Conservation (phyloP, 176 grass and related monocot species). For the Bothriochloa decipiens region DNA sequence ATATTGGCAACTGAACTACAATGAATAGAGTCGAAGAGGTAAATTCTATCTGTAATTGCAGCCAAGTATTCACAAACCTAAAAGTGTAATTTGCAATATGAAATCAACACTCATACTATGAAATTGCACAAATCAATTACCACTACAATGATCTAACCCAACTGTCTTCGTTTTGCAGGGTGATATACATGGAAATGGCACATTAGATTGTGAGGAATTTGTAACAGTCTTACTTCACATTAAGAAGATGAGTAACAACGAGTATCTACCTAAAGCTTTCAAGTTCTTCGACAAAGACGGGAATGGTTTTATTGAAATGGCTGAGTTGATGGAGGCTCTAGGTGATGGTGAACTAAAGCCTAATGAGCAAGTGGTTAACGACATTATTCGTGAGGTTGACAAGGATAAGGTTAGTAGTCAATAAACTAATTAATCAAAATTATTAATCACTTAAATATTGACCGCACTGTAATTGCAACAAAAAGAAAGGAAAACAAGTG, state of each 20-base stretch:
- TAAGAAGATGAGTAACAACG: constrained; percentile 77
- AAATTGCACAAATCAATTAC: not conserved
- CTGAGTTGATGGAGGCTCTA: constrained; percentile 79
- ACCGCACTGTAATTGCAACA: not conserved
- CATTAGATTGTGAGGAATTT: constrained; percentile 84
- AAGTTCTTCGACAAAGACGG: constrained; percentile 86
- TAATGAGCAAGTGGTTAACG: constrained; percentile 64
- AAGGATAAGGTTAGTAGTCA: constrained; percentile 63
- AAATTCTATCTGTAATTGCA: constrained; percentile 14
- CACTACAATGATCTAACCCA: constrained; percentile 6
- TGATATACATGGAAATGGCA: constrained; percentile 71
- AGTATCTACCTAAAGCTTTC: constrained; percentile 80
- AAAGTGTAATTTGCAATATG: not conserved
- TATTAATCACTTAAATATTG: not conserved
- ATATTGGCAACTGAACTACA: constrained; percentile 21
- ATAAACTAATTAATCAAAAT: constrained; percentile 25
- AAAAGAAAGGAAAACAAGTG: not conserved
- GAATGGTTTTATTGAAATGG: constrained; percentile 77
- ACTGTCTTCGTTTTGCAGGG: constrained; percentile 52
- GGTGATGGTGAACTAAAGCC: constrained; percentile 62
- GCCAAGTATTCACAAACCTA: constrained; percentile 24
- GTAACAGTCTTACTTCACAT: constrained; percentile 86
- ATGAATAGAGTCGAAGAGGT: constrained; percentile 18
- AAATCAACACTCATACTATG: not conserved
- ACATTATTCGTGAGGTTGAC: constrained; percentile 76